Evolutionary conservation across 2,329 filamentous ascomycete genomes (phyloP), one percentile per base, ranked within the genome.

Genomic region (Lachnellula cervina): DNA sequence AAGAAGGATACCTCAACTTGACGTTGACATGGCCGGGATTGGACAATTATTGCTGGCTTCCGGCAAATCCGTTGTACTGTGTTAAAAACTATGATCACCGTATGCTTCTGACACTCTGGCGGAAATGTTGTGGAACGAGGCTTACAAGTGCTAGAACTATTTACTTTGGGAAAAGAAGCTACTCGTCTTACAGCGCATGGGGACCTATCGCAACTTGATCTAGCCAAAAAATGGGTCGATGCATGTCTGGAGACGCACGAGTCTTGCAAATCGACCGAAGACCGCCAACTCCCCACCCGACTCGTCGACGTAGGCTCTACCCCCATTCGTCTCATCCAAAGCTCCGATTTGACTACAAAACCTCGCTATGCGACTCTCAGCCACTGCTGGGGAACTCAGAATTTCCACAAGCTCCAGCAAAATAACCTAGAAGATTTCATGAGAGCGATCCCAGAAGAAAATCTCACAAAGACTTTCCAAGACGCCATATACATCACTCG

Each of bases 371-470:
- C 55, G 13, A 63, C 61, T 2, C 49, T 64, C 4, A 62, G 57
- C 47, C 59, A 64, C 32, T 59, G 57, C 49, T 64, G 61, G 62
- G 61, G 61, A 40, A 50, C 25, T 19, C n/a, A 28, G 4, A 45
- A 51, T 35, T 58, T 55, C 25, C 21, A 45, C 16, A 56, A 23
- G 14, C 52, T 58, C 28, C 43, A 52, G 23, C 23, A 53, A 25
- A 23, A 49, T 5, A 58, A 53, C 34, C 5, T 60, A 14, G 32
- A 49, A 40, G 13, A 50, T 6, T 53, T 58, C 40, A 51, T 47
- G 37, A 34, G 5, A 19, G 32, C 4, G 23, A 56, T 60, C 28
- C 52, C 58, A 32, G 37, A 47, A 5, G 25, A 50, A 47, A 28
- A 28, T 1, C 50, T 56, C 9, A 49, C 55, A 19, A 55, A 52